Evolutionary conservation across 176 grass and related monocot genomes (phyloP).

Genomic region (Triticum urartu): DNA sequence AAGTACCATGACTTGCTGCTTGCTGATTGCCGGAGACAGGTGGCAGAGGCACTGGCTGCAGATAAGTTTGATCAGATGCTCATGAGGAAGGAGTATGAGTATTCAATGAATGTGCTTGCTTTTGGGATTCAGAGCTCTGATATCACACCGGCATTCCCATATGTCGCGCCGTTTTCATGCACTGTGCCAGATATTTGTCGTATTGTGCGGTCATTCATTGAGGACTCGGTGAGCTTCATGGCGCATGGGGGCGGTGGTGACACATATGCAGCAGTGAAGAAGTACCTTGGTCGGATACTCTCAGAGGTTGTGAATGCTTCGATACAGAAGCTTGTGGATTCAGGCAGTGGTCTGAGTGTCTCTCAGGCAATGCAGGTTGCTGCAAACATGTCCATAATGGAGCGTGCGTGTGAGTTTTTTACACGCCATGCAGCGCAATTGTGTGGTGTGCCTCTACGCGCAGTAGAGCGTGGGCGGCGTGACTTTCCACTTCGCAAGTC

Average conservation of each 20-base stretch:
- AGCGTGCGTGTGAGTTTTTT: conserved; percentile 95
- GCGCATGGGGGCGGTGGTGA: conserved; percentile 89
- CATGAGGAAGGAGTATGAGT: conserved; percentile 99
- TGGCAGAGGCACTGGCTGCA: conserved; percentile 75
- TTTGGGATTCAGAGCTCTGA: conserved; percentile 97
- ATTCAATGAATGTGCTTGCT: conserved; percentile 96
- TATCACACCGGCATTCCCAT: conserved; percentile 93
- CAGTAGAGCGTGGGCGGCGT: conserved; percentile 60
- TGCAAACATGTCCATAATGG: conserved; percentile 93
- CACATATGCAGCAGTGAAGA: conserved; percentile 77
- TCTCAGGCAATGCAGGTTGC: conserved; percentile 97
- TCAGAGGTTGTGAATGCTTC: conserved; percentile 62
- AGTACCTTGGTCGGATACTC: conserved; percentile 90
- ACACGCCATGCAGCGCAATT: conserved; percentile 81
- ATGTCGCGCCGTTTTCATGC: conserved; percentile 82
- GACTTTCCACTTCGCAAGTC: conserved; percentile 82
- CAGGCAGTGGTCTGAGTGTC: conserved; percentile 66
- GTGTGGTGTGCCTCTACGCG: conserved; percentile 75
- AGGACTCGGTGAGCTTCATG: conserved; percentile 98
- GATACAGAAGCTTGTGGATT: conserved; percentile 69
- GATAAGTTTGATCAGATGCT: conserved; percentile 98
- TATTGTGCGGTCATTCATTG: conserved; percentile 92
- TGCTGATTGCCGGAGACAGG: conserved; percentile 90
- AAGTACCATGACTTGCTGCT: conserved; percentile 97
- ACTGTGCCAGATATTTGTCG: conserved; percentile 91